Percentiles rank a stretch among this genome's conserved stretches.
These are phyloP conservation scores for Barbarea vulgaris DNA, from an alignment of 345 rosid genomes.

Conservation along the genomic window DNA sequence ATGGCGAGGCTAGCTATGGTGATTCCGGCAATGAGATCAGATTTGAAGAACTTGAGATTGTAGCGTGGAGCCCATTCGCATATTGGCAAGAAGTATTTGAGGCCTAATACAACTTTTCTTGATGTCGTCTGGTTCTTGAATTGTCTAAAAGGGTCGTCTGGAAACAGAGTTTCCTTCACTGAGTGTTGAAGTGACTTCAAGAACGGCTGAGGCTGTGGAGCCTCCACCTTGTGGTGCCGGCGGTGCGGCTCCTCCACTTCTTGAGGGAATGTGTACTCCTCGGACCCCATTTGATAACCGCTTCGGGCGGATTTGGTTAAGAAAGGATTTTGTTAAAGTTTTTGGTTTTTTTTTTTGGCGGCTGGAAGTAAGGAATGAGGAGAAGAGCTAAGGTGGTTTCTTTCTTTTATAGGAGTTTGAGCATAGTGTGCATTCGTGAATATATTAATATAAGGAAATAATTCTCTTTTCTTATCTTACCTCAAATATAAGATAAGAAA, in stretches of 20 bases:
- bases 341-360: background rate
- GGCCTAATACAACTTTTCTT: conserved; percentile 54
- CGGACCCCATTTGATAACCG: conserved; percentile 41
- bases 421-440: conserved; percentile 9
- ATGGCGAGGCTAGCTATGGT: conserved; percentile 96
- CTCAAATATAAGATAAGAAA: background rate
- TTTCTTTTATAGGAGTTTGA: conserved; percentile 34
- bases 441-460: background rate
- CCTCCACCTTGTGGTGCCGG: conserved; percentile 53
- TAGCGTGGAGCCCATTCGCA: conserved; percentile 93
- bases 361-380: conserved; percentile 33
- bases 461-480: background rate
- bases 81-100: conserved; percentile 75
- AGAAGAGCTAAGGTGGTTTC: conserved; percentile 27
- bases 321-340: background rate
- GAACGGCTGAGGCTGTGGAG: conserved; percentile 80
- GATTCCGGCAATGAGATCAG: conserved; percentile 83
- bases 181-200: conserved; percentile 57
- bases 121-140: conserved; percentile 69
- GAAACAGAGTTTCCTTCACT: conserved; percentile 85
- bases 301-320: background rate
- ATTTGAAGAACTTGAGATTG: conserved; percentile 69
- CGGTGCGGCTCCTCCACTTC: conserved; percentile 43
- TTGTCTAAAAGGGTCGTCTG: conserved; percentile 88
- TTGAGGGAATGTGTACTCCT: conserved; percentile 39